These are phyloP conservation scores for Chalciporus chontae DNA, from an alignment of 768 basidiomycete genomes.

Conservation along the genomic window DNA sequence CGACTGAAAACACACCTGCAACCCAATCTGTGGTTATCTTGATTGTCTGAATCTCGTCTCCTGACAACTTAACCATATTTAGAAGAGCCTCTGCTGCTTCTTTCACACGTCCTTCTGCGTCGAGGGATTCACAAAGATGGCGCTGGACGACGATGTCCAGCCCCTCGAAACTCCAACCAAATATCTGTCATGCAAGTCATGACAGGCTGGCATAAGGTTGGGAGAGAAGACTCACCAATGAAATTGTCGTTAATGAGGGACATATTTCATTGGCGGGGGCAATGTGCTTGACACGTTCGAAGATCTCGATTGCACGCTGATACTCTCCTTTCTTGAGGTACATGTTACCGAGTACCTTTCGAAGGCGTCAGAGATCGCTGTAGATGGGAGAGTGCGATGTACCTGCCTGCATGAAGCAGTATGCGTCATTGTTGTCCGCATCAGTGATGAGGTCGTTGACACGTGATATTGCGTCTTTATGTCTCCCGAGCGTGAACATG, in stretches of 20 bases:
- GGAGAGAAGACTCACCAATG: not conserved
- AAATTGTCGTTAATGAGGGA: not conserved
- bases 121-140: slow-evolving; percentile 11
- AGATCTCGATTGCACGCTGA: not conserved
- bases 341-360: not conserved
- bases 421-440: not conserved
- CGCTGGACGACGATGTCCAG: slow-evolving; percentile 6
- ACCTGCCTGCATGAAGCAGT: not conserved
- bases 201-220: too few relatives aligned
- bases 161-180: slow-evolving; percentile 11
- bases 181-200: slow-evolving; percentile 6
- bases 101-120: slow-evolving; percentile 9
- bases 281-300: not conserved
- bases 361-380: not conserved
- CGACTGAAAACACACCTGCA: not conserved
- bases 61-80: slow-evolving; percentile 3
- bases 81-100: slow-evolving; percentile 11
- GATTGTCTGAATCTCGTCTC: not conserved
- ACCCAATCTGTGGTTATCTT: slow-evolving; percentile 4
- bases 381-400: not conserved
- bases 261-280: too few relatives aligned
- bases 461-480: not conserved
- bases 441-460: not conserved
- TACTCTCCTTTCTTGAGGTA: slow-evolving; percentile 3
- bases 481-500: not conserved